Evolutionary conservation across 805 yeast genomes (phyloP), one percentile per base, ranked within the genome.

Genomic region (Saccharomyces eubayanus): DNA sequence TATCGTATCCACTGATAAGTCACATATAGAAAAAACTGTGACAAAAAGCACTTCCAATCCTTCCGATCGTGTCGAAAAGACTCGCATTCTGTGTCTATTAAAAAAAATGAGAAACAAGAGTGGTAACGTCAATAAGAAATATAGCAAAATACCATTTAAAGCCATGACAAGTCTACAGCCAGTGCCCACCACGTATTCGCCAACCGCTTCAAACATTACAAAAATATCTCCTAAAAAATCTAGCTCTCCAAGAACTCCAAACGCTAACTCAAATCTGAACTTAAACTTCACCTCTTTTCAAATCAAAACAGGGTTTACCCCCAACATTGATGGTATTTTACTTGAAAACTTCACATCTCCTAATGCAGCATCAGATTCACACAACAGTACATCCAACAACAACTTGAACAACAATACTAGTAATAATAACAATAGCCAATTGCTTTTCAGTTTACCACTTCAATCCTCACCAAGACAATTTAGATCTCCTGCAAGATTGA

Each of bases 61-160:
- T 36, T 36, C 43, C 16, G 43, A 36, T 5, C 43, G 43, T 36
- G 43, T 58, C 28, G 70, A 66, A 49, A 66, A 61, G 51, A 59
- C 56, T 16, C 58, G 60, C 24, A 68, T 68, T 3, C 46, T 68
- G 50, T 62, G 60, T 12, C 55, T 68, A 21, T 52, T 68, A 50
- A 66, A 58, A 50, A 62, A 65, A 50, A 66, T 68, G 70, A 67
- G 65, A 50, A 58, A 52, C 46, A 50, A 59, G 31, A 53, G 55
- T 12, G 47, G 48, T 46, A 49, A 46, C 6, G 27, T 48, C 11
- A 53, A 54, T 28, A 43, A 49, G n/a, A 49, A 47, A 36, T 36
- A 16, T 16, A 36, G 24, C 24, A 6, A 36, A 36, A 21, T 36
- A 8, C 43, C 43, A 16, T 16, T 36, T 6, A 6, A 36, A 16